Evolutionary conservation across 2,329 filamentous ascomycete species (phyloP), one percentile per base, ranked within the genome.

Genomic region (Calonectria hongkongensis): DNA sequence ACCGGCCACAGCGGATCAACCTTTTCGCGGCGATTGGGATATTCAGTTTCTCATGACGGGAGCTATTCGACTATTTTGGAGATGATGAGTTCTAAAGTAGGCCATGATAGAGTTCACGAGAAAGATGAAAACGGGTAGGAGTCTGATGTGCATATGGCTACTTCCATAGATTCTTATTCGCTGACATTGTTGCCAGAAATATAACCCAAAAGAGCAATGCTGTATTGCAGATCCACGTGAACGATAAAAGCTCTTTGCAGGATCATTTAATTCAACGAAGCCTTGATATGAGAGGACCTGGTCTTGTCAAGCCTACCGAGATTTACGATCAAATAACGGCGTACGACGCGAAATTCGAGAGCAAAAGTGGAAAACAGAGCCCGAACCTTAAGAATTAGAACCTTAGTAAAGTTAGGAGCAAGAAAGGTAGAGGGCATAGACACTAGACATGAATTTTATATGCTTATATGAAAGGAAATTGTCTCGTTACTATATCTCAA

Each of bases 331-430:
- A 48, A 8, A 48, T 48, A 15, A 12, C 18, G 6, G 45, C 18
- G n/a, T 48, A 48, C n/a, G 10, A 21, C 18, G 18, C 18, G 45
- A 48, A 12, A 13, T 48, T 48, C 45, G 45, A 48, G 21, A 12
- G 7, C 2, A 25, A 48, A n/a, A 12, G 45, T 9, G 45, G n/a
- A 48, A 6, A 48, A 8, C n/a, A 48, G 1, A 48, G 18, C 18
- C 3, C 10, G 4, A 43, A 43, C 6, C 1, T 10, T 4, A 43
- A 43, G 41, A 8, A 43, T 43, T 43, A 43, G 15, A 10, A 18
- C 4, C n/a, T 1, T 8, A n/a, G 4, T 4, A 41, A 1, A 41
- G 15, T 2, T 10, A 5, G 13, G 2, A 13, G 8, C 4, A 4
- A 43, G 13, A 4, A 43, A 3, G 10, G 8, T 2, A 18, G 1